Percentiles rank a stretch among this genome's conserved stretches.
phyloP scores from a whole-genome alignment of 2,329 filamentous ascomycete species.

The Akanthomyces dipterigenus region DNA sequence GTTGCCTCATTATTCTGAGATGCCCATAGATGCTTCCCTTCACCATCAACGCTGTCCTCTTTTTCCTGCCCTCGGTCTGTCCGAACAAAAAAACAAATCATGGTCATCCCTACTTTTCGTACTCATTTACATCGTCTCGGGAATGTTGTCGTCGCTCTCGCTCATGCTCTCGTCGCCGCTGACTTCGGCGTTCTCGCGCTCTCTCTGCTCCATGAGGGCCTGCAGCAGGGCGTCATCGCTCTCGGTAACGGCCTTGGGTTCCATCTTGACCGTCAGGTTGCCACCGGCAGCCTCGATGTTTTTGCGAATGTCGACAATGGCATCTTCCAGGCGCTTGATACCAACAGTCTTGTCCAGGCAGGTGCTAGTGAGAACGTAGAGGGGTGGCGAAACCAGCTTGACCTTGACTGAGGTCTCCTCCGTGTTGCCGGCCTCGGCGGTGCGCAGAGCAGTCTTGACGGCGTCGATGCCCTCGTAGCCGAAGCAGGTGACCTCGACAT shows the following conservation, averaged over 20 bases:
- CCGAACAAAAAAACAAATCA: slow-evolving; percentile 11
- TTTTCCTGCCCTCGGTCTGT: slow-evolving; percentile 5
- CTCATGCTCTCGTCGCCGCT: slow-evolving; percentile 95
- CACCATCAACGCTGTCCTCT: not conserved
- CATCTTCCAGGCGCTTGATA: slow-evolving; percentile 77
- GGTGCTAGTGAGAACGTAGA: slow-evolving; percentile 93
- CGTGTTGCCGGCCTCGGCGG: slow-evolving; percentile 88
- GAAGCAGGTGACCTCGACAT: slow-evolving; percentile 93
- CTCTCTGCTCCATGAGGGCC: slow-evolving; percentile 97
- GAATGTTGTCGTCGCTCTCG: slow-evolving; percentile 81
- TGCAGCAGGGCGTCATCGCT: slow-evolving; percentile 96
- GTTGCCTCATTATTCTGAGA: slow-evolving; percentile 5
- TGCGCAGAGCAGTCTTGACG: slow-evolving; percentile 86
- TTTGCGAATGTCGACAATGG: slow-evolving; percentile 78
- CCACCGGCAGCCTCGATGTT: slow-evolving; percentile 76
- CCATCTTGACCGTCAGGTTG: slow-evolving; percentile 89
- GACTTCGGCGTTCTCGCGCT: slow-evolving; percentile 95
- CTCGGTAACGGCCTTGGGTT: slow-evolving; percentile 97
- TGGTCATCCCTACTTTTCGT: not conserved
- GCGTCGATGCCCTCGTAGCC: slow-evolving; percentile 98
- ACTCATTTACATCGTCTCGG: slow-evolving; percentile 31
- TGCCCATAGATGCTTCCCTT: not conserved
- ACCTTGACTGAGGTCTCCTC: slow-evolving; percentile 94
- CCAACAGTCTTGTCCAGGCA: slow-evolving; percentile 88
- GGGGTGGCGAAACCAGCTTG: slow-evolving; percentile 91